These are phyloP conservation scores for Arthromyces matolae DNA, from an alignment of 768 basidiomycete species.

Conservation along the genomic window DNA sequence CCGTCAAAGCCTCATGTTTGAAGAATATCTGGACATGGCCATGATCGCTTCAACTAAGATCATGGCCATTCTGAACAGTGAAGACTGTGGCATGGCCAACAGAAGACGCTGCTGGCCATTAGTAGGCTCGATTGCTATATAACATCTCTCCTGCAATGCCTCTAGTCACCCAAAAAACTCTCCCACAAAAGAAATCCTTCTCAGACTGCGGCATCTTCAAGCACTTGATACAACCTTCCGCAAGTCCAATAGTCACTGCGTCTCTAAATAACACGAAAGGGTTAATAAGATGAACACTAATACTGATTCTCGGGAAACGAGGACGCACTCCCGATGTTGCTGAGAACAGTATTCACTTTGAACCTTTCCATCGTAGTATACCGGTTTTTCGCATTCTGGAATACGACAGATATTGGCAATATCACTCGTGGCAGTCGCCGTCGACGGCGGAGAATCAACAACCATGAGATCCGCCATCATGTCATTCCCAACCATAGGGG, in stretches of 20 bases:
- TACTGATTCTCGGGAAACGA: background rate
- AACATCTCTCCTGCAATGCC: slow-evolving; percentile 41
- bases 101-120: slow-evolving; percentile 9
- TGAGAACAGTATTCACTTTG: slow-evolving; percentile 55
- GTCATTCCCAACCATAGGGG: too few species aligned
- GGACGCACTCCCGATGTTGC: slow-evolving; percentile 59
- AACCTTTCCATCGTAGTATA: slow-evolving; percentile 52
- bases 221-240: slow-evolving; percentile 61
- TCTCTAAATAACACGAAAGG: too few species aligned
- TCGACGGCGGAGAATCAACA: too few species aligned
- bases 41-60: background rate
- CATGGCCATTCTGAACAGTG: slow-evolving; percentile 5
- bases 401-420: slow-evolving; percentile 36
- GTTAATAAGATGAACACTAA: too few species aligned
- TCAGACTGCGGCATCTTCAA: slow-evolving; percentile 54
- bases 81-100: background rate
- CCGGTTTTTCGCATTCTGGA: slow-evolving; percentile 54
- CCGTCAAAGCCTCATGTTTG: background rate
- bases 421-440: background rate
- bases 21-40: slow-evolving; percentile 11
- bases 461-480: too few species aligned
- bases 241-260: slow-evolving; percentile 50
- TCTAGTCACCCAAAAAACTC: slow-evolving; percentile 56
- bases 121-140: too few species aligned
- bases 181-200: slow-evolving; percentile 60